Percentiles rank a stretch among this genome's conserved stretches.
Conservation (phyloP, 2,329 filamentous ascomycete genomes). For the Anthostomella pinea region DNA sequence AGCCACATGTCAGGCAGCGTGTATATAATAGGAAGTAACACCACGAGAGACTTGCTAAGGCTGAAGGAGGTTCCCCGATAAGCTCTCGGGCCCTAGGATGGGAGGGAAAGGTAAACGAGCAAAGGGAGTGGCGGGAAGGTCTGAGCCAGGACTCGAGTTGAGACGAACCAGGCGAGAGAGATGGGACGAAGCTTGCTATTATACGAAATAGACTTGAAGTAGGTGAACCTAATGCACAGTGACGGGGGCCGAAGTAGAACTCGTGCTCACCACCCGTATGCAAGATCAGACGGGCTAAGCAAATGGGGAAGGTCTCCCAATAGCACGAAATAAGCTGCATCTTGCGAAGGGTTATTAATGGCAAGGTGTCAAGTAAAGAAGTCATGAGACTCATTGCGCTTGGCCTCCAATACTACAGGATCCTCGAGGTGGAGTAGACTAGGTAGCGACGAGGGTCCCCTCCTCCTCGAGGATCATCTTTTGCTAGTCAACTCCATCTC, state of each 20-base stretch:
- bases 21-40: neutral
- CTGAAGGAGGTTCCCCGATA: no score
- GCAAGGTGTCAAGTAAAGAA: no score
- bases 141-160: no score
- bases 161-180: no score
- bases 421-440: no score
- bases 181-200: constrained; percentile 16
- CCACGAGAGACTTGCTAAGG: no score
- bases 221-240: constrained; percentile 7
- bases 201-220: constrained; percentile 11
- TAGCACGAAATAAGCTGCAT: constrained; percentile 12
- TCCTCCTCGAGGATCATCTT: no score
- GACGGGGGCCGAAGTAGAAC: constrained; percentile 7
- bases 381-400: constrained; percentile 27
- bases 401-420: no score
- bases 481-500: no score
- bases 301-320: constrained; percentile 33
- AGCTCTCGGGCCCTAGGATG: no score
- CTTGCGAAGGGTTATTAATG: constrained; percentile 16
- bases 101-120: no score
- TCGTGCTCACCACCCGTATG: constrained; percentile 7
- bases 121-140: constrained; percentile 12
- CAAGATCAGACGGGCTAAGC: constrained; percentile 28
- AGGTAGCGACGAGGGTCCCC: no score
- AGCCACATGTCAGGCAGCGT: constrained; percentile 24